Conservation (phyloP, 2,329 filamentous ascomycete genomes). For the Eutypa lata region DNA sequence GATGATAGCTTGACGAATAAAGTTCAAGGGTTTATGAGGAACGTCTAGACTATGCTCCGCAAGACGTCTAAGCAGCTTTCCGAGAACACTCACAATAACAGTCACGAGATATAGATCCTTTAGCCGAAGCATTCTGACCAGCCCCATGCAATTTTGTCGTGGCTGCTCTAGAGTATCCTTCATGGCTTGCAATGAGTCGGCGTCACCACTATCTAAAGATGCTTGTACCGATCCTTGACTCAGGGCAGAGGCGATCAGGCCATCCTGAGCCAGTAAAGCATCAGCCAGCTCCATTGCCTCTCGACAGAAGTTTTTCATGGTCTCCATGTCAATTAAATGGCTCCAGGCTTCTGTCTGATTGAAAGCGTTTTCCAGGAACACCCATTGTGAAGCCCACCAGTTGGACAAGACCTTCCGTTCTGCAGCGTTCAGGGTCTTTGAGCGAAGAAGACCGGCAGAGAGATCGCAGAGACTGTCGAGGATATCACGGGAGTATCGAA, state of each 20-base stretch:
- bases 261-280: constrained; percentile 78
- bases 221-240: constrained; percentile 27
- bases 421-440: constrained; percentile 52
- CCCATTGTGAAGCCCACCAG: constrained; percentile 87
- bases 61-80: constrained; percentile 80
- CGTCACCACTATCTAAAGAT: constrained; percentile 27
- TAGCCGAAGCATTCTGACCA: constrained; percentile 86
- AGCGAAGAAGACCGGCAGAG: constrained; percentile 52
- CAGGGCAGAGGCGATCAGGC: constrained; percentile 73
- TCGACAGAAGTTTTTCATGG: constrained; percentile 90
- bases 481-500: constrained; percentile 56
- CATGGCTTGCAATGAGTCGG: constrained; percentile 33
- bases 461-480: constrained; percentile 55
- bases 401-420: constrained; percentile 66
- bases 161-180: constrained; percentile 60
- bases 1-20: constrained; percentile 66
- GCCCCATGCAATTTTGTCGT: constrained; percentile 59
- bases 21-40: constrained; percentile 53
- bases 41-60: constrained; percentile 73
- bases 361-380: constrained; percentile 76
- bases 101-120: constrained; percentile 83
- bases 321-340: constrained; percentile 65
- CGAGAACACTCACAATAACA: constrained; percentile 77
- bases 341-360: constrained; percentile 83
- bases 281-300: constrained; percentile 95